Conservation (phyloP, 768 basidiomycete genomes). For the Boletus rubescentipes region DNA sequence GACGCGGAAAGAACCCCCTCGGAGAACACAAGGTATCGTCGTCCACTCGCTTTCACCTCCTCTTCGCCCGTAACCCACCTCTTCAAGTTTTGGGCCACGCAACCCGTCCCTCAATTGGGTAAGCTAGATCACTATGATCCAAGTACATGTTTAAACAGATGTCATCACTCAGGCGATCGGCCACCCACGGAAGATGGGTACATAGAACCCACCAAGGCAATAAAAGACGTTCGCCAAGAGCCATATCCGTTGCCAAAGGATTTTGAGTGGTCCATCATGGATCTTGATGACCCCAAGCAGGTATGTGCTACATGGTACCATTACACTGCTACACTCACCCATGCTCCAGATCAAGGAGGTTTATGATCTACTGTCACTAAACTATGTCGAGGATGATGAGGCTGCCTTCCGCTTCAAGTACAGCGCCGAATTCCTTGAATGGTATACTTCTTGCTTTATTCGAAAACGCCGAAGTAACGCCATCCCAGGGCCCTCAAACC, state of each 20-base stretch:
- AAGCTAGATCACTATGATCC: slow-evolving; percentile 9
- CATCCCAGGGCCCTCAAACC: slow-evolving; percentile 83
- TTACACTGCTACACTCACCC: neutral
- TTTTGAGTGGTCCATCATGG: slow-evolving; percentile 86
- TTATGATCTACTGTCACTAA: slow-evolving; percentile 84
- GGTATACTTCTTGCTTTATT: slow-evolving; percentile 46
- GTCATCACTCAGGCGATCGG: slow-evolving; percentile 51
- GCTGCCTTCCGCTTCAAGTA: slow-evolving; percentile 98
- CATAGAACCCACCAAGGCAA: slow-evolving; percentile 79
- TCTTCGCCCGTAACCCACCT: slow-evolving; percentile 9
- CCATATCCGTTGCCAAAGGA: slow-evolving; percentile 87
- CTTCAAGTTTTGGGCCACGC: slow-evolving; percentile 91
- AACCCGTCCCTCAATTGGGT: slow-evolving; percentile 93
- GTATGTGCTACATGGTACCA: slow-evolving; percentile 35
- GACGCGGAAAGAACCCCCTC: slow-evolving; percentile 74
- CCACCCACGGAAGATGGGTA: slow-evolving; percentile 75
- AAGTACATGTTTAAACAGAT: neutral
- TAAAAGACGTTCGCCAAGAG: slow-evolving; percentile 82
- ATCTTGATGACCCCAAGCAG: slow-evolving; percentile 75
- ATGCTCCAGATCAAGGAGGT: slow-evolving; percentile 76
- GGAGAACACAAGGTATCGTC: slow-evolving; percentile 82
- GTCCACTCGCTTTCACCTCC: neutral
- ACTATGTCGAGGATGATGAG: slow-evolving; percentile 96
- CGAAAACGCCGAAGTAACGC: neutral
- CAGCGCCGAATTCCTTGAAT: slow-evolving; percentile 88